Percentiles rank a stretch among this genome's conserved stretches.
Conservation (phyloP, 352 stramenopile species). For the Pythium monospermum region DNA sequence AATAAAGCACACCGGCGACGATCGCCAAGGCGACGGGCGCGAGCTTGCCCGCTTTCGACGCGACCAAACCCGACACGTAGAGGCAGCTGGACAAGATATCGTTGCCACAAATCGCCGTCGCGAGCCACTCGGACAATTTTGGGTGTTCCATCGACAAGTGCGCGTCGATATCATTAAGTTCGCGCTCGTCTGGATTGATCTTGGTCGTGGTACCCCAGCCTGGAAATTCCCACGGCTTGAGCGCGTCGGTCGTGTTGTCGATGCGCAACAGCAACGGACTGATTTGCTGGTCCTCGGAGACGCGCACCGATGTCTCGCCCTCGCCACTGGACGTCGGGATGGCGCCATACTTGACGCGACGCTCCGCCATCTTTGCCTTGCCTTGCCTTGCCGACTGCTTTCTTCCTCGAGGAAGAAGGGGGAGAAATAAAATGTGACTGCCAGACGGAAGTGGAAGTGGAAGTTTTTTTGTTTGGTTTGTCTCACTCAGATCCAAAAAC, state of each 20-base stretch:
- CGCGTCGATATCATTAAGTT: constrained; percentile 70
- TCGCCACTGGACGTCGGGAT: constrained; percentile 38
- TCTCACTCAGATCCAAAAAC: no score
- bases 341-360: constrained; percentile 44
- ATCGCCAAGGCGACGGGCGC: constrained; percentile 86
- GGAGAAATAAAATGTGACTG: neutral
- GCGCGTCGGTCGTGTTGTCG: constrained; percentile 58
- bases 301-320: constrained; percentile 26
- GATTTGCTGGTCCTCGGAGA: constrained; percentile 39
- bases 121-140: constrained; percentile 90
- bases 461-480: no score
- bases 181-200: constrained; percentile 49
- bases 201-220: constrained; percentile 71
- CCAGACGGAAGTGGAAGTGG: no score
- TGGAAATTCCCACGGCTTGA: constrained; percentile 84
- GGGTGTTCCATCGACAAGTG: constrained; percentile 70
- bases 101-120: constrained; percentile 94
- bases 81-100: constrained; percentile 94
- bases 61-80: constrained; percentile 84
- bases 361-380: constrained; percentile 26
- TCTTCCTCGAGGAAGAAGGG: neutral
- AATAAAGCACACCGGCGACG: constrained; percentile 86
- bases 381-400: neutral
- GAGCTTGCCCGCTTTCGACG: constrained; percentile 87
- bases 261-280: constrained; percentile 70